Base-by-base conservation (phyloP, 495 filamentous ascomycete species). In the Rusavskia elegans region DNA sequence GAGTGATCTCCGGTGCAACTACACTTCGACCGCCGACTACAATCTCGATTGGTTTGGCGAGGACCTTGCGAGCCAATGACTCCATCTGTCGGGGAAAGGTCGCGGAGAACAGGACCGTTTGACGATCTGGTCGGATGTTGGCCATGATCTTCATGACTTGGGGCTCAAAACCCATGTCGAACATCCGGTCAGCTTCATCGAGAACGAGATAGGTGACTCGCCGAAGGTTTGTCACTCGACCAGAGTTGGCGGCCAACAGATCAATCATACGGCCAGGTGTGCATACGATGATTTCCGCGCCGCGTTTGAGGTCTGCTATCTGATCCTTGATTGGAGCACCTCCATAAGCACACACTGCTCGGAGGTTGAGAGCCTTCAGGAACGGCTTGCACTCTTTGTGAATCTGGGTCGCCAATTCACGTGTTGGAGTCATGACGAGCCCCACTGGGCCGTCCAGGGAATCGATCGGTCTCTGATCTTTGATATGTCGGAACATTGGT, bases 131-230 rank as follows among this genome's bases (percentile, higher is more conserved):
- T 41, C 93, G 82, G 54, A 94, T 83, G 60, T 92, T 95, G 54
- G 75, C 78, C 59, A 97, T 77, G 52, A 99, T 89, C 65, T 94
- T 96, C 84, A 90, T 92, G 45, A 99, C 88, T 60, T 97, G 93
- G 1, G 90, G 90, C 65, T 95, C 90, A 55, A 99, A 97, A 5
- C 93, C 93, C 93, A 99, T 96, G 63, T 99, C 93, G 59, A 96
- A 97, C 93, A 99, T 99, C 42, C 93, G 82, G 60, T 99, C 93
- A 19, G 93, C 93, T 65, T 99, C 93, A 60, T 99, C 93, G 35
- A 99, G 76, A 16, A 97, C 92, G 16, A 95, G 74, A 59, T 95
- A 97, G 0, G 87, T 94, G 36, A 94, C 85, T 36, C 93, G 74
- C 46, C 77, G 81, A 20, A 97, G 73, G 60, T 95, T 97, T 1